phyloP scores from a whole-genome alignment of 345 rosid genomes.

The Populus nigra region DNA sequence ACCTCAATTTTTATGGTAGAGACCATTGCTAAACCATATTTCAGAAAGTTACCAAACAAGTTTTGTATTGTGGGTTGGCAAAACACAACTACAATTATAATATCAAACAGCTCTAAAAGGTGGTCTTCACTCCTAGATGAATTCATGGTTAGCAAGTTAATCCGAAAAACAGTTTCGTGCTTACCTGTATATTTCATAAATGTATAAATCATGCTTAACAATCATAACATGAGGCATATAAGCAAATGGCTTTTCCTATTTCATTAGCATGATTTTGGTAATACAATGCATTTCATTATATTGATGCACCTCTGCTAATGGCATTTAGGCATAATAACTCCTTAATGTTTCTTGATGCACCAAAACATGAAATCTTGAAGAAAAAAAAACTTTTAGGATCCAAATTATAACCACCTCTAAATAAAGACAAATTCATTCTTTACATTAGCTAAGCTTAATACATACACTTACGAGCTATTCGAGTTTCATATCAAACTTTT shows the following conservation, averaged over 20 bases:
- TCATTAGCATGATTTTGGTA: neutral
- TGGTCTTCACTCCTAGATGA: no score
- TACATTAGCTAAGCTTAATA: no score
- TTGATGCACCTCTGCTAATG: neutral
- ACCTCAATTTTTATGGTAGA: no score
- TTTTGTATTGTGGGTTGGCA: no score
- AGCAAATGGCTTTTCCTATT: neutral
- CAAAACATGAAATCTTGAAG: no score
- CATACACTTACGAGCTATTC: slow-evolving; percentile 15
- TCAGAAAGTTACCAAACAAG: no score
- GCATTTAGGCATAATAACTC: neutral
- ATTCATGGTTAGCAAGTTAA: no score
- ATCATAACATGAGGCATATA: neutral
- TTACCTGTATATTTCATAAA: no score
- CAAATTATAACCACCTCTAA: neutral
- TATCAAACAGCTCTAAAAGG: no score
- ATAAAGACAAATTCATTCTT: neutral
- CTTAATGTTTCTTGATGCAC: neutral
- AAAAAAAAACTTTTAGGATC: neutral
- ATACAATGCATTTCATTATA: neutral
- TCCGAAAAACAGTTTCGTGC: neutral
- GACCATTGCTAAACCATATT: no score
- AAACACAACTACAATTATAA: no score
- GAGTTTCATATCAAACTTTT: neutral
- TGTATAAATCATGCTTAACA: neutral